These are phyloP conservation scores for Phytophthora tubulina DNA, from an alignment of 352 stramenopile genomes.

Conservation along the genomic window DNA sequence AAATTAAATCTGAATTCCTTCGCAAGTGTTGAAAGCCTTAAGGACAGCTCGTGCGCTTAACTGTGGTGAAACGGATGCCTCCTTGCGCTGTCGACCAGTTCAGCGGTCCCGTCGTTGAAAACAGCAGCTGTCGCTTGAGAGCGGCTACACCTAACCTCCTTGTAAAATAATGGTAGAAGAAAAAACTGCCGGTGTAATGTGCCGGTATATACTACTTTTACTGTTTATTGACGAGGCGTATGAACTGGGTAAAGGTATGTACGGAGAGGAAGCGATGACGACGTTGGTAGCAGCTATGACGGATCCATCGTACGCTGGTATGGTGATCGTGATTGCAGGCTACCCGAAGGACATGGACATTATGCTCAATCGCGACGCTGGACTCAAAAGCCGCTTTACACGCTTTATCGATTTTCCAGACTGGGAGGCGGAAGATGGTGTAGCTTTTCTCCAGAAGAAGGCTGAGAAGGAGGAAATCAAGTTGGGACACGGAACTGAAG, in stretches of 20 bases:
- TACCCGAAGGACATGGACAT: slow-evolving; percentile 91
- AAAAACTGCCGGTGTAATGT: no score
- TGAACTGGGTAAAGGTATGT: slow-evolving; percentile 86
- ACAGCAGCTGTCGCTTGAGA: no score
- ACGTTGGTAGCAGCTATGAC: slow-evolving; percentile 93
- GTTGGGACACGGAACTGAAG: slow-evolving; percentile 40
- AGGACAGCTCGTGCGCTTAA: no score
- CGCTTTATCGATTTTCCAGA: slow-evolving; percentile 91
- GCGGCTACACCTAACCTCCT: no score
- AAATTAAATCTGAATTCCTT: no score
- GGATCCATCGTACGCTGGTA: slow-evolving; percentile 76
- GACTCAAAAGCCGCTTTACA: slow-evolving; percentile 93
- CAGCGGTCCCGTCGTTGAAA: no score
- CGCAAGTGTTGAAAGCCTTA: no score
- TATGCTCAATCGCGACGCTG: slow-evolving; percentile 92
- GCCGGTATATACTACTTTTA: no score
- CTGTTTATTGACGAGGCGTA: slow-evolving; percentile 96
- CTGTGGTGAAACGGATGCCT: no score
- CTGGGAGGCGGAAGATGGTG: slow-evolving; percentile 85
- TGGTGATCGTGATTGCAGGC: slow-evolving; percentile 93
- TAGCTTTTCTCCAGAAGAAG: slow-evolving; percentile 66
- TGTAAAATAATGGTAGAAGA: no score
- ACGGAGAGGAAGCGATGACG: slow-evolving; percentile 91
- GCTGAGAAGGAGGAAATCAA: slow-evolving; percentile 52
- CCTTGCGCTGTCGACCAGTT: no score